Evolutionary conservation across 164 flowering plant genomes (phyloP).

Genomic region (Chimonanthus praecox): DNA sequence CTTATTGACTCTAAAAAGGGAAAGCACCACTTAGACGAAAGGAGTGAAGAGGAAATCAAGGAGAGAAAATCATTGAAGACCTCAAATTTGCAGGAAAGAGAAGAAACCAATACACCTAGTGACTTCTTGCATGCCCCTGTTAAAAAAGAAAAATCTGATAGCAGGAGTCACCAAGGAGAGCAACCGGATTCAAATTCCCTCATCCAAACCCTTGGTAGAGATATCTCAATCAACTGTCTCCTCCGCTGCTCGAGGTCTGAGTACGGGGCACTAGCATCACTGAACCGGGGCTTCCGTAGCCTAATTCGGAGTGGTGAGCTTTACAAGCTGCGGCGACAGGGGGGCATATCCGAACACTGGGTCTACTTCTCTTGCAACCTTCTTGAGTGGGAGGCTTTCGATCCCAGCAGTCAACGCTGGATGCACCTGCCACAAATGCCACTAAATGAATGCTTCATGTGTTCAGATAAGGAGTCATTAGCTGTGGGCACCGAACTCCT

Average conservation of each 20-base stretch:
- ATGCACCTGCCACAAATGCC: conserved; percentile 77
- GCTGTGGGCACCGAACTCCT: conserved; percentile 96
- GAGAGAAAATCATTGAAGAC: conserved; percentile 4
- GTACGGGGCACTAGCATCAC: conserved; percentile 62
- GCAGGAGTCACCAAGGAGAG: conserved; percentile 10
- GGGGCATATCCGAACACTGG: conserved; percentile 78
- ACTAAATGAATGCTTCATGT: conserved; percentile 62
- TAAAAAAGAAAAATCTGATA: background rate
- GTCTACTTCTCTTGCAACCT: conserved; percentile 76
- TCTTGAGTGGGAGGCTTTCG: conserved; percentile 91
- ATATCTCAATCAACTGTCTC: conserved; percentile 63
- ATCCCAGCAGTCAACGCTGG: conserved; percentile 63
- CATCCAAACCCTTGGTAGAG: conserved; percentile 56
- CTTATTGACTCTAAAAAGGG: conserved; percentile 17
- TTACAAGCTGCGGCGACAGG: conserved; percentile 49
- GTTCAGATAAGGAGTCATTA: conserved; percentile 82
- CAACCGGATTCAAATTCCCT: conserved; percentile 35
- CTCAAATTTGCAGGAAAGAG: conserved; percentile 1
- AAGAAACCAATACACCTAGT: conserved; percentile 2
- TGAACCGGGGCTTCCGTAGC: conserved; percentile 54
- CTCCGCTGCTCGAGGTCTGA: conserved; percentile 76
- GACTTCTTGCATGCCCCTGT: no score
- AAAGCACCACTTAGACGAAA: conserved; percentile 24
- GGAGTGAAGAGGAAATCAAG: conserved; percentile 21
- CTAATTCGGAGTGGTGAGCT: conserved; percentile 64